Evolutionary conservation across 352 stramenopile genomes (phyloP).

Genomic region (Globisporangium carolinianum): DNA sequence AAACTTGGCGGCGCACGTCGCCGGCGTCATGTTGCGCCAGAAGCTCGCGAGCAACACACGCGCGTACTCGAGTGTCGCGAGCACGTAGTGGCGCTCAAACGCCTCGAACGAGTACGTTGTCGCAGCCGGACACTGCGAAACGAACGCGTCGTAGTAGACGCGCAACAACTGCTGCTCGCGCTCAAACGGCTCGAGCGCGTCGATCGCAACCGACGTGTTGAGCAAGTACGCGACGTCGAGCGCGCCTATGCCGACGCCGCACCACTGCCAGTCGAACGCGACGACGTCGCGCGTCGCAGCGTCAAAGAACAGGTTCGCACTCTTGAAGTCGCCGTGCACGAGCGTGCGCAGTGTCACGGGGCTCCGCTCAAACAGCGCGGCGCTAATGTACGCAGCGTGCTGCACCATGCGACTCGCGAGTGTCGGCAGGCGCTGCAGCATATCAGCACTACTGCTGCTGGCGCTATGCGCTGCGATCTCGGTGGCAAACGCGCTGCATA

Average conservation of each 20-base stretch:
- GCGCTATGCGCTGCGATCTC: slow-evolving; percentile 13
- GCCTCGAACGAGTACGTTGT: slow-evolving; percentile 37
- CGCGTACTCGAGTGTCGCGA: slow-evolving; percentile 63
- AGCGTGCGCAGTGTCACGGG: slow-evolving; percentile 25
- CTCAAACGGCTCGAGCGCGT: slow-evolving; percentile 20
- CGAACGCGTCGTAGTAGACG: slow-evolving; percentile 48
- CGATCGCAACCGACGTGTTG: slow-evolving; percentile 57
- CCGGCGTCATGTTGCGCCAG: slow-evolving; percentile 45
- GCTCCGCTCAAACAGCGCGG: slow-evolving; percentile 23
- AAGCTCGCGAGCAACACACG: slow-evolving; percentile 59
- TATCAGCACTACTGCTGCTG: no score
- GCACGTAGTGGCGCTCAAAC: slow-evolving; percentile 48
- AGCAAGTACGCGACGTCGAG: slow-evolving; percentile 65
- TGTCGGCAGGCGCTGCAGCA: no score
- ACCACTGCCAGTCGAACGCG: slow-evolving; percentile 77
- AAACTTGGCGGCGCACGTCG: slow-evolving; percentile 28
- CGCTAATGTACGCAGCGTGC: slow-evolving; percentile 43
- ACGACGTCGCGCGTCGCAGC: slow-evolving; percentile 28
- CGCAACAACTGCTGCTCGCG: slow-evolving; percentile 31
- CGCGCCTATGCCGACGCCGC: slow-evolving; percentile 43
- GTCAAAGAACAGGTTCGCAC: slow-evolving; percentile 65
- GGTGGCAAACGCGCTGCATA: slow-evolving; percentile 23
- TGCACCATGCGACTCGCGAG: slow-evolving; percentile 42
- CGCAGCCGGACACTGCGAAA: slow-evolving; percentile 4
- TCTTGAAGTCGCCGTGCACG: slow-evolving; percentile 70